Evolutionary conservation across 352 stramenopile species (phyloP).

Genomic region (Globisporangium iwayamae): DNA sequence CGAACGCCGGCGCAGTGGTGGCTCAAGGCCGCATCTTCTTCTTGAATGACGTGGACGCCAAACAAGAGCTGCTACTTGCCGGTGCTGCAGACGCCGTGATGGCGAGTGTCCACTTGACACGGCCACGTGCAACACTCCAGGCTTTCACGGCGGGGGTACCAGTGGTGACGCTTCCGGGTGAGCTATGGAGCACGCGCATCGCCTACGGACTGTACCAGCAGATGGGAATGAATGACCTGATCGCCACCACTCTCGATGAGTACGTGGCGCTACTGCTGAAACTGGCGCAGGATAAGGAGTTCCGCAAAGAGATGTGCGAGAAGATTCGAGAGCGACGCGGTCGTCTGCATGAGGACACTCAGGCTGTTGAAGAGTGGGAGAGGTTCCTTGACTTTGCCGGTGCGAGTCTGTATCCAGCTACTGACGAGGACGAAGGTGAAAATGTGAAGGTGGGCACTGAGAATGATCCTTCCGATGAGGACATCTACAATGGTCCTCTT

Average conservation of each 20-base stretch:
- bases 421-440: background rate
- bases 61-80: conserved; percentile 50
- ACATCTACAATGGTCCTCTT: background rate
- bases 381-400: conserved; percentile 60
- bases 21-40: conserved; percentile 42
- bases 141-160: conserved; percentile 58
- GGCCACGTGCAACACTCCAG: conserved; percentile 44
- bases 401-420: conserved; percentile 24
- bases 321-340: conserved; percentile 38
- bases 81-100: conserved; percentile 55
- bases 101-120: conserved; percentile 50
- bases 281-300: conserved; percentile 39
- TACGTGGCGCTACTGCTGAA: conserved; percentile 55
- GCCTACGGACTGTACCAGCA: conserved; percentile 63
- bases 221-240: conserved; percentile 54
- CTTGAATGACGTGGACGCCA: conserved; percentile 52
- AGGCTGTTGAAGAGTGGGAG: conserved; percentile 66
- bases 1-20: conserved; percentile 19
- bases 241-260: conserved; percentile 38
- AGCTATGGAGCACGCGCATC: conserved; percentile 62
- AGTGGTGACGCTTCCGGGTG: conserved; percentile 54
- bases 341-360: conserved; percentile 37
- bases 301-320: conserved; percentile 40
- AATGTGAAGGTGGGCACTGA: background rate
- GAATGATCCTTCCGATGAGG: background rate